phyloP scores from a whole-genome alignment of 257 asterid genomes.

The Linaria vulgaris region DNA sequence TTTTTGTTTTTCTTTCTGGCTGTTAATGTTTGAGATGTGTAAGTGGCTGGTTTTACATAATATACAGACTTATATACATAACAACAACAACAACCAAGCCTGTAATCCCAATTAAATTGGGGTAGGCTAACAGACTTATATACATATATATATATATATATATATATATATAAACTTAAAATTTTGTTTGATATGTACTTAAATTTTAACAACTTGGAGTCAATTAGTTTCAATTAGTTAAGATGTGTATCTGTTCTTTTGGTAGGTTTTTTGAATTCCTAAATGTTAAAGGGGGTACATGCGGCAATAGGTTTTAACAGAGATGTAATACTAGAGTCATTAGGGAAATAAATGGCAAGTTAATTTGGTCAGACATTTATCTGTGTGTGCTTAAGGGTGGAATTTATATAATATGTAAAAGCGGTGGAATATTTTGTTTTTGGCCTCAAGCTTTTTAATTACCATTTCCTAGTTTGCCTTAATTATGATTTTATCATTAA shows the following conservation, averaged over 20 bases:
- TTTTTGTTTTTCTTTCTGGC: background rate
- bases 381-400: background rate
- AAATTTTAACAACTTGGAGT: background rate
- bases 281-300: background rate
- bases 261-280: background rate
- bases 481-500: conserved; percentile 5
- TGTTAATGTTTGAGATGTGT: background rate
- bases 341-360: background rate
- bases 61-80: too few species aligned
- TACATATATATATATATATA: too few species aligned
- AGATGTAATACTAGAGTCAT: background rate
- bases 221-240: background rate
- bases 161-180: too few species aligned
- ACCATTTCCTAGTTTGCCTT: background rate
- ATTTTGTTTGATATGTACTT: background rate
- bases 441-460: background rate
- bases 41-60: too few species aligned
- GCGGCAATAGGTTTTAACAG: background rate
- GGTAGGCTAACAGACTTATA: too few species aligned
- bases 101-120: too few species aligned
- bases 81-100: too few species aligned
- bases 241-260: background rate
- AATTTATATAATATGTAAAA: background rate
- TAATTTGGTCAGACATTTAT: background rate
- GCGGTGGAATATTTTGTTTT: background rate